Base-by-base conservation (phyloP, 352 stramenopile genomes). In the Pythium utonaiense region DNA sequence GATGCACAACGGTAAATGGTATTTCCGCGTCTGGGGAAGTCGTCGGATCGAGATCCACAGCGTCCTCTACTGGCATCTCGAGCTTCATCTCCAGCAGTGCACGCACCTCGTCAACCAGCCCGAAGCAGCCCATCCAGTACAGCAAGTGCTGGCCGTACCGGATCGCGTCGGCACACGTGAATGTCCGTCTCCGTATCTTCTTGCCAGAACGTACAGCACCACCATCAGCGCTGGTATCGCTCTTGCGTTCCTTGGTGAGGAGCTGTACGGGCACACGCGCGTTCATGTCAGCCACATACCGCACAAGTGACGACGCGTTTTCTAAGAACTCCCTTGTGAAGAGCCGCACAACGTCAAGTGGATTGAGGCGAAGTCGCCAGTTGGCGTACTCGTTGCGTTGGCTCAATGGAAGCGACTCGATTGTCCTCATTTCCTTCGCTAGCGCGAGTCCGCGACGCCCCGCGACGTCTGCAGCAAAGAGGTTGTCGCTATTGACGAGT, bases 61-160 rank as follows among this genome's bases (percentile, higher is more conserved):
- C 45, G n/a, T 52, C 56, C 17, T 49, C 51, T 3, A 34, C 16
- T 3, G 62, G 45, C 36, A 71, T 49, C 12, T 71, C 36, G 21
- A 84, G 71, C 22, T 53, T 42, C 55, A 85, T 56, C 19, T 65
- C 49, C 10, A 93, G 68, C 27, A 91, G 66, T 16, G 63, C 70
- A 10, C 63, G 66, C 21, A 88, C 77, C 21, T 88, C 70, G 1
- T 75, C 61, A 3, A 78, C 71, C n/a, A 90, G 57, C 0, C 82
- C 82, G 33, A 93, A 88, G 31, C 83, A 88, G 24, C 74, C 78
- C 21, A 70, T 75, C 79, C 83, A 93, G 57, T 89, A 93, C 10
- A 93, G 60, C 53, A 93, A 51, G 38, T 93, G 83, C 60, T 93
- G 83, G 3, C 80, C 83, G 31, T 93, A 93, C 0, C 83, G 78